Percentiles rank a stretch among this genome's conserved stretches.
phyloP scores from a whole-genome alignment of 169 alveolate genomes.

The Plasmodium knowlesi region DNA sequence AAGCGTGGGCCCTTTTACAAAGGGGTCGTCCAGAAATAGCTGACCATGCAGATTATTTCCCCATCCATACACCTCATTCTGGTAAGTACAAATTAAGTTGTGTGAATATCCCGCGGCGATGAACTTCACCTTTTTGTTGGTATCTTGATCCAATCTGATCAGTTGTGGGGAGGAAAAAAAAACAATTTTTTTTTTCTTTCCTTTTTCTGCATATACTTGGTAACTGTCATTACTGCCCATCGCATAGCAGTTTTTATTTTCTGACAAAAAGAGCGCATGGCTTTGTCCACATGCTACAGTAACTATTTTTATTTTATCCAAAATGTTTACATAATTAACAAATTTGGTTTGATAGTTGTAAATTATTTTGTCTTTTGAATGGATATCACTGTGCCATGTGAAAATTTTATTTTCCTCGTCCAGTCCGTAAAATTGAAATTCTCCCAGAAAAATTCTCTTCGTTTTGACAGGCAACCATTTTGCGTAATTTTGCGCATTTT shows the following conservation, averaged over 20 bases:
- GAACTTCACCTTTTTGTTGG: conserved; percentile 19
- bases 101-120: conserved; percentile 69
- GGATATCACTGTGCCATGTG: conserved; percentile 13
- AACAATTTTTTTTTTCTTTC: not conserved
- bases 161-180: conserved; percentile 17
- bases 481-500: not conserved
- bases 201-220: conserved; percentile 25
- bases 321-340: conserved; percentile 23
- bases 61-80: conserved; percentile 63
- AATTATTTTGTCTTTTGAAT: not conserved
- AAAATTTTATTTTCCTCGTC: conserved; percentile 4
- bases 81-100: conserved; percentile 51
- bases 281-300: conserved; percentile 45
- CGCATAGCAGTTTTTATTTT: conserved; percentile 64
- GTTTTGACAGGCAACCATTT: not conserved
- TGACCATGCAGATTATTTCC: conserved; percentile 57
- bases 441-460: conserved; percentile 19
- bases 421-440: conserved; percentile 14
- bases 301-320: conserved; percentile 20
- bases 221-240: conserved; percentile 31
- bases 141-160: not conserved
- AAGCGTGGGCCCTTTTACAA: conserved; percentile 45
- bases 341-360: conserved; percentile 19
- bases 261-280: conserved; percentile 51
- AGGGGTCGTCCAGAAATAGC: not conserved